Evolutionary conservation across 352 stramenopile genomes (phyloP), one percentile per base, ranked within the genome.

Genomic region (Phytophthora hibernalis): DNA sequence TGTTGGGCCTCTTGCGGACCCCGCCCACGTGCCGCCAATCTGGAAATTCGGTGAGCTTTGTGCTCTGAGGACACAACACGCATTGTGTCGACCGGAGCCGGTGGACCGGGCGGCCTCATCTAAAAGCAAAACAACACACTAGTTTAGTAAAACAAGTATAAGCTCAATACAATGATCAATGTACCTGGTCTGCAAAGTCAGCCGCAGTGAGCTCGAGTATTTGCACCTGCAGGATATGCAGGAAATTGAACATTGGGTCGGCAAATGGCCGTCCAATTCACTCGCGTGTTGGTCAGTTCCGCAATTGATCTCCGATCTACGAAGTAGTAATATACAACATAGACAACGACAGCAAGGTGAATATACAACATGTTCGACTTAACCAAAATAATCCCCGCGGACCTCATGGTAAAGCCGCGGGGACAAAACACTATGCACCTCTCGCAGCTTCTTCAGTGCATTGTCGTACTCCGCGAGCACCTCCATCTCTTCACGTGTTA

Each of bases 41-140:
- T 44, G 31, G 44, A 22, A 63, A 55, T 21, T 49, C 55, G 1
- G 24, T 24, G n/a, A n/a, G n/a, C n/a, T n/a, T n/a, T n/a, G n/a
- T n/a, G n/a, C n/a, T n/a, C n/a, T n/a, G n/a, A n/a, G n/a, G 12
- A 55, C 2, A 43, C 15, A 43, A 15, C 15, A 12, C 15, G 11
- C 13, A n/a, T 20, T 21, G 4, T 10, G 2, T 20, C 12, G 15
- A 3, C 15, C 16, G 37, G 37, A 7, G 37, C 12, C 12, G 37
- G 13, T 3, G 37, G 37, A 3, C 37, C 37, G 2, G 37, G 37
- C 5, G 37, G 21, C 33, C 5, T 3, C 33, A 38, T 38, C 33
- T 38, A 38, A 38, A 15, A 38, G 24, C 24, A 28, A 2, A 28
- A 5, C 24, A 28, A 5, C 5, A 28, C 24, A 6, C 24, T 28